These are phyloP conservation scores for Saccharomyces kudriavzevii DNA, from an alignment of 805 yeast species.

Conservation along the genomic window DNA sequence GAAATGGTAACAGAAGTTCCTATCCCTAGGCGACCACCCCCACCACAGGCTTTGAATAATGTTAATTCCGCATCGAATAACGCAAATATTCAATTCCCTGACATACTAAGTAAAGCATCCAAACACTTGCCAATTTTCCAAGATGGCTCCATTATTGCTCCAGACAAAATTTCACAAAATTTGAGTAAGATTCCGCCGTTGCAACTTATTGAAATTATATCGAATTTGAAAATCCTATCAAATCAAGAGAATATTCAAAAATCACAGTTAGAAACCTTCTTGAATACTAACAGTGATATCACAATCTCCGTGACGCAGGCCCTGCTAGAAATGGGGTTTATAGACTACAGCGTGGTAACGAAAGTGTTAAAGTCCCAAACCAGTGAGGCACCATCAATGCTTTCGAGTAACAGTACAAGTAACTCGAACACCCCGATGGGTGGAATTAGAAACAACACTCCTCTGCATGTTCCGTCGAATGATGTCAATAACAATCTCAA, in stretches of 20 bases:
- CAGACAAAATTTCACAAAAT: conserved; percentile 45
- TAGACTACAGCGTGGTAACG: conserved; percentile 59
- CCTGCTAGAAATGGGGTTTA: conserved; percentile 65
- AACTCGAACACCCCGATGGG: conserved; percentile 6
- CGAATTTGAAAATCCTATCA: conserved; percentile 54
- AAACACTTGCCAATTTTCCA: conserved; percentile 45
- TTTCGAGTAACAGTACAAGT: conserved; percentile 2
- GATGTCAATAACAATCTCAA: conserved; percentile 11
- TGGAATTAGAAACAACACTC: conserved; percentile 2
- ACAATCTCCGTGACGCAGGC: conserved; percentile 70
- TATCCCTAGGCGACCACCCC: conserved; percentile 24
- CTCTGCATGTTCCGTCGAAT: conserved; percentile 6
- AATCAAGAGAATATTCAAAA: conserved; percentile 39
- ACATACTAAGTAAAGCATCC: conserved; percentile 45
- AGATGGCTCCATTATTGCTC: conserved; percentile 36
- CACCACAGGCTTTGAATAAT: neutral
- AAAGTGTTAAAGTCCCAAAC: conserved; percentile 35
- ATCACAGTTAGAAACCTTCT: conserved; percentile 46
- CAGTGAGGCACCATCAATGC: conserved; percentile 4
- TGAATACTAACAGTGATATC: conserved; percentile 44
- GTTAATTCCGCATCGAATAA: conserved; percentile 1
- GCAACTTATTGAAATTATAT: conserved; percentile 57
- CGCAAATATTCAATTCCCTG: conserved; percentile 35
- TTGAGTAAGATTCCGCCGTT: conserved; percentile 62
- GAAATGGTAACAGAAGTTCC: conserved; percentile 31